phyloP scores from a whole-genome alignment of 2,329 filamentous ascomycete genomes.

The Monilinia fructigena region DNA sequence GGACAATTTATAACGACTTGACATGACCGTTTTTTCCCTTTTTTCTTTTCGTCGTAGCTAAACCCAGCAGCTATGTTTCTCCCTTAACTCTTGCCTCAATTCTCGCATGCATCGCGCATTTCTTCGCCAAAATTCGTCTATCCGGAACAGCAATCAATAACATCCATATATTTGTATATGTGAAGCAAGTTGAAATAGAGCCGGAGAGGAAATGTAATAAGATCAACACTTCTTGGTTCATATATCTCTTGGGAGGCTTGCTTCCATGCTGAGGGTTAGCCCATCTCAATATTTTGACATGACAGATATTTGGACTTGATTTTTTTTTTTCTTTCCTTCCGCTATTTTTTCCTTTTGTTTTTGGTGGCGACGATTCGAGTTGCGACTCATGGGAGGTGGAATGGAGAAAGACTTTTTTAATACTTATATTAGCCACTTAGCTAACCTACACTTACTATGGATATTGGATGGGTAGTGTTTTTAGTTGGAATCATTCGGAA shows the following conservation, averaged over 20 bases:
- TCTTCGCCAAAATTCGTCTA: neutral
- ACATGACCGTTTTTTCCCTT: constrained; percentile 9
- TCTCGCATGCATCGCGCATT: neutral
- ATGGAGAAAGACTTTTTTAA: constrained; percentile 3
- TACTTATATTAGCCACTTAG: constrained; percentile 23
- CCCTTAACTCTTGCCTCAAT: neutral
- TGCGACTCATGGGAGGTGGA: neutral
- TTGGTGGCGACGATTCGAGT: neutral
- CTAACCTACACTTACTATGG: constrained; percentile 6
- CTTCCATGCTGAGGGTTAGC: neutral
- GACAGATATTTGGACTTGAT: neutral
- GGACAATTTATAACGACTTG: constrained; percentile 13
- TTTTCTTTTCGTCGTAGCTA: neutral
- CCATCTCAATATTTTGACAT: neutral
- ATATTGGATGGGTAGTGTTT: constrained; percentile 20
- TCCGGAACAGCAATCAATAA: neutral
- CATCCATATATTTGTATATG: neutral
- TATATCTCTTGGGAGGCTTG: neutral
- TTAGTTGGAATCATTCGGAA: constrained; percentile 14
- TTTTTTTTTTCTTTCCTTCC: neutral
- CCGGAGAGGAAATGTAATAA: neutral
- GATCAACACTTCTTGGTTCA: neutral
- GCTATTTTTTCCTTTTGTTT: constrained; percentile 5
- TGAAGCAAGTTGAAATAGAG: neutral
- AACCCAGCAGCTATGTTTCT: neutral